Base-by-base conservation (phyloP, 768 basidiomycete species). In the Lyophyllum shimeji region DNA sequence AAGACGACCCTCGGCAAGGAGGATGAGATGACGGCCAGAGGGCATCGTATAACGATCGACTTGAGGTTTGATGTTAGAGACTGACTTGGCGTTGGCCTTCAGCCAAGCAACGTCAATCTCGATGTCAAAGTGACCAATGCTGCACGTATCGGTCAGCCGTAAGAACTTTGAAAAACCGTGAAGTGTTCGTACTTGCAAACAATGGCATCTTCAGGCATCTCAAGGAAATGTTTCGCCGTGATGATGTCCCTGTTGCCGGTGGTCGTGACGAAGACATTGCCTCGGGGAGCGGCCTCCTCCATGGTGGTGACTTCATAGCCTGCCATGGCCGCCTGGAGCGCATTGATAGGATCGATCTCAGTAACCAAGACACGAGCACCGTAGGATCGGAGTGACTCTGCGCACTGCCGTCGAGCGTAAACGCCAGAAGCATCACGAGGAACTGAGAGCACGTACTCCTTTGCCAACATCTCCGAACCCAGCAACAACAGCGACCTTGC, bases 281-380 rank as follows among this genome's bases (percentile, higher is more conserved):
- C 71, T 33, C 90, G 86, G 56, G 84, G 80, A 44, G 96, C 97
- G 61, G 93, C 94, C 34, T 97, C 95, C 68, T 99, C 96, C 95
- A 99, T 98, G 53, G 95, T 98, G 56, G 89, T 89, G 57, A 99
- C 96, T 74, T 99, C 96, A 72, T 95, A 99, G 55, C 97, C 97
- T 67, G 94, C 95, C 97, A 99, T 99, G 53, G 95, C 96, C 64
- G 97, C 97, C 74, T 99, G 97, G 57, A 99, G 89, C 48, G 96
- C 97, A 73, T 99, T 99, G 87, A 99, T 99, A 61, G 97, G 97
- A 76, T 99, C 97, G 71, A 99, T 97, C 74, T 99, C 97, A 60
- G 97, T 98, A 69, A 99, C 72, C 65, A 99, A 65, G 42, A 98
- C 96, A 67, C 97, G 95, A 61, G 95, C 87, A 70, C 97, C 97